Percentiles rank a stretch among this genome's conserved stretches.
Conservation (phyloP, 2,329 filamentous ascomycete species). For the Aspergillus pseudoterreus region DNA sequence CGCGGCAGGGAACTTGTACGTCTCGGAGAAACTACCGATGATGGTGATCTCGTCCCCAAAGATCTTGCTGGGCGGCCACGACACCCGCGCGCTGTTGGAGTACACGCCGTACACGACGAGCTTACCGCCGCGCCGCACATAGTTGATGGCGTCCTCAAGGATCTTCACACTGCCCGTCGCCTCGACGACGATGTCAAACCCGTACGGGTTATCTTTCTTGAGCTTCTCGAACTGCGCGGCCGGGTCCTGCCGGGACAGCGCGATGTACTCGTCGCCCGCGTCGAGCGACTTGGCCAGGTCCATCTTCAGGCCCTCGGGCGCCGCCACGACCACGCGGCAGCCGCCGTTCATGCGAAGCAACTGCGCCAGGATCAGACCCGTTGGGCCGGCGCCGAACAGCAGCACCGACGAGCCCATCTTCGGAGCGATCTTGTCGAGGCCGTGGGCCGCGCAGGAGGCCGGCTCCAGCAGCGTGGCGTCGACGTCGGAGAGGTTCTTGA, state of each 20-base stretch:
- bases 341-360: constrained; percentile 63
- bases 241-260: constrained; percentile 49
- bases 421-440: constrained; percentile 64
- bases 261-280: constrained; percentile 48
- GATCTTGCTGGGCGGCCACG: constrained; percentile 69
- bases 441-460: constrained; percentile 68
- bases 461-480: constrained; percentile 69
- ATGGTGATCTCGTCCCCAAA: constrained; percentile 67
- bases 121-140: constrained; percentile 67
- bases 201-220: constrained; percentile 63
- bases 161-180: constrained; percentile 67
- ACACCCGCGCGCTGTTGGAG: constrained; percentile 57
- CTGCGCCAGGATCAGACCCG: constrained; percentile 62
- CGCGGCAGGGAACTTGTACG: constrained; percentile 64
- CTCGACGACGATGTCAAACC: constrained; percentile 70
- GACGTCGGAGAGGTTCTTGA: constrained; percentile 63
- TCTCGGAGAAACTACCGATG: constrained; percentile 69
- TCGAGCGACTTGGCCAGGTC: constrained; percentile 55
- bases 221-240: constrained; percentile 59
- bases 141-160: constrained; percentile 67
- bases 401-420: constrained; percentile 63
- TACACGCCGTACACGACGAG: constrained; percentile 72
- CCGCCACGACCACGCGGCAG: constrained; percentile 66
- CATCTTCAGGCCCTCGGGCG: constrained; percentile 67
- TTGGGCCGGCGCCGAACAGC: constrained; percentile 66